Evolutionary conservation across 495 filamentous ascomycete genomes (phyloP), one percentile per base, ranked within the genome.

Genomic region (Daldinia childiae): DNA sequence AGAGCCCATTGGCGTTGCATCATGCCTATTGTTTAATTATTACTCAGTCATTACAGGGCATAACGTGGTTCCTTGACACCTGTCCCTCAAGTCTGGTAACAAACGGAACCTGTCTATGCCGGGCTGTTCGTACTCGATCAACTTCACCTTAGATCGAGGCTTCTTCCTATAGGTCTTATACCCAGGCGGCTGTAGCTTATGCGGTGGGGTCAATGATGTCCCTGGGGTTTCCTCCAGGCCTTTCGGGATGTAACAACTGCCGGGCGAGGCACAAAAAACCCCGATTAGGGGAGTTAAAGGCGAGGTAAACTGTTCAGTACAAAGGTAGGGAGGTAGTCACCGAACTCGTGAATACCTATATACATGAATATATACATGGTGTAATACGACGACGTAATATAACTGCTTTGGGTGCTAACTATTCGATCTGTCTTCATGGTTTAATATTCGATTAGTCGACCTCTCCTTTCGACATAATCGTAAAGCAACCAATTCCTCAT

Each of bases 31-130:
- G 54, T 66, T 43, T 29, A 51, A 54, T 50, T 69, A 57, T 74
- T 66, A 74, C 71, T 70, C 71, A 70, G 63, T 55, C 32, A 67
- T 74, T 45, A 74, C 62, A 66, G 71, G 65, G 43, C 66, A 69
- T 62, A 36, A 15, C 24, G 50, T 62, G 29, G 45, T 62, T 57
- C 62, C 50, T 66, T 66, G 66, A 66, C 70, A 51, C 45, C 67
- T 52, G 61, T 62, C 43, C 55, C 60, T 58, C 50, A 27, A 61
- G 21, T 68, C 45, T 56, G 60, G 70, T 45, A 73, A 54, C 57
- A 56, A 48, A 36, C 64, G 55, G 64, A 58, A 61, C 56, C 50
- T 64, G 64, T 57, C 51, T 26, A 52, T 65, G 57, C 56, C 61
- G 51, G 50, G 29, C 50, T 64, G 29, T 60, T 30, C 34, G 58